Base-by-base conservation (phyloP, 345 rosid species). In the Eutrema yunnanense region DNA sequence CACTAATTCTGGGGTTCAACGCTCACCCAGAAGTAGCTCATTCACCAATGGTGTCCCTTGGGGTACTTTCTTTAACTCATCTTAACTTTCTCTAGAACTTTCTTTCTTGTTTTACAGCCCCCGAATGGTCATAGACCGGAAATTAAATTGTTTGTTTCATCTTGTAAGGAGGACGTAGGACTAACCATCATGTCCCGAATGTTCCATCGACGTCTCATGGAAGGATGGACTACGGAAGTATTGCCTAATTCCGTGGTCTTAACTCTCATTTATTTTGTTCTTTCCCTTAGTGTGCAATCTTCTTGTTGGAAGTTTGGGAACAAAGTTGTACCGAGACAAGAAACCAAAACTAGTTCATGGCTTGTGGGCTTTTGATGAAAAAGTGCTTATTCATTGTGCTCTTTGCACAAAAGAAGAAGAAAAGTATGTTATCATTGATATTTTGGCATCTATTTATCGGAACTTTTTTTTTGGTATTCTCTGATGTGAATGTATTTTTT, bases 221-320 rank as follows among this genome's bases (percentile, higher is more conserved):
- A 73, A 92, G 88, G 85, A 88, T 85, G 82, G 97, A 95, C 78
- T 81, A 84, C 65, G 99, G 93, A 82, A 90, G 89, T 83, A 88
- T 88, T 76, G 79, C 87, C 59, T 92, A 82, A 83, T 78, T 81
- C 79, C 46, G 80, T 65, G 62, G 74, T 75, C 72, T 27, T 64
- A 61, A 29, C 36, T 33, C 78, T 77, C 64, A 73, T 67, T 74
- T 75, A 46, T 84, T 71, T 77, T 50, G 77, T 50, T 58, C 76
- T 71, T 77, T 58, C 56, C 43, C 71, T 74, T 48, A 29, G 71
- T 51, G 81, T 83, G 85, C 75, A 76, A 75, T 76, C 75, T 69
- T 62, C 76, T 82, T 87, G 71, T 69, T 83, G 78, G 83, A 80
- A 76, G 66, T 79, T 83, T 79, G 84, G 82, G 77, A 77, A 84